phyloP scores from a whole-genome alignment of 2,329 filamentous ascomycete genomes.

The Fusarium citri region DNA sequence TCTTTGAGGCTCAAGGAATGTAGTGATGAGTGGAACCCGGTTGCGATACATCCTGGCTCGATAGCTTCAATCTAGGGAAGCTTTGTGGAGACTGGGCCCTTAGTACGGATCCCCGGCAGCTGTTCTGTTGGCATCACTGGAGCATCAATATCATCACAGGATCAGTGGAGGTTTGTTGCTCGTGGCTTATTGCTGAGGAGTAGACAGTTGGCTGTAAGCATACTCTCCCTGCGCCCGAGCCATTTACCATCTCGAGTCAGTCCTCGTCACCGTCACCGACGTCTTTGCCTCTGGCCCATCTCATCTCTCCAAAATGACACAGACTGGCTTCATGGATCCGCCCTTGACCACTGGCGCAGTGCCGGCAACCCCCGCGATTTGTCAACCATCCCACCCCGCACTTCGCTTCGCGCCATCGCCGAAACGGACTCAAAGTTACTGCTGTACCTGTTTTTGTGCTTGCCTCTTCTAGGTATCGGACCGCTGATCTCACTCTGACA shows the following conservation, averaged over 20 bases:
- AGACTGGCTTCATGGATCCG: constrained; percentile 56
- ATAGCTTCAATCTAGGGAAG: constrained; percentile 33
- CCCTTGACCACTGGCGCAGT: constrained; percentile 62
- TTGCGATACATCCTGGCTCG: constrained; percentile 27
- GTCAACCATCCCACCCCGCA: constrained; percentile 8
- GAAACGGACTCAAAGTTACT: constrained; percentile 6
- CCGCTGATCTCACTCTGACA: constrained; percentile 8
- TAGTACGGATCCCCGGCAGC: neutral
- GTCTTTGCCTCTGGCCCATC: neutral
- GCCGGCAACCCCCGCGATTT: constrained; percentile 52
- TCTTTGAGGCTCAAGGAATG: constrained; percentile 36
- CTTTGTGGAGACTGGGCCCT: constrained; percentile 9
- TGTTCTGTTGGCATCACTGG: neutral
- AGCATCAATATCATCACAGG: neutral
- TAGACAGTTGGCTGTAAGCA: neutral
- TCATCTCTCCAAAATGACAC: constrained; percentile 48
- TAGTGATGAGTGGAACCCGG: constrained; percentile 36
- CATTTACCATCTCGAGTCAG: neutral
- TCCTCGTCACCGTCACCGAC: neutral
- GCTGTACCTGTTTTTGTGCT: neutral
- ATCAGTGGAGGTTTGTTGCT: neutral
- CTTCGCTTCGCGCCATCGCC: neutral
- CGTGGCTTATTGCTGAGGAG: too few relatives aligned
- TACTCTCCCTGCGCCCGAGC: neutral
- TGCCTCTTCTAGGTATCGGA: neutral